Conservation (phyloP, 2,329 filamentous ascomycete species). For the Bipolaris victoriae region DNA sequence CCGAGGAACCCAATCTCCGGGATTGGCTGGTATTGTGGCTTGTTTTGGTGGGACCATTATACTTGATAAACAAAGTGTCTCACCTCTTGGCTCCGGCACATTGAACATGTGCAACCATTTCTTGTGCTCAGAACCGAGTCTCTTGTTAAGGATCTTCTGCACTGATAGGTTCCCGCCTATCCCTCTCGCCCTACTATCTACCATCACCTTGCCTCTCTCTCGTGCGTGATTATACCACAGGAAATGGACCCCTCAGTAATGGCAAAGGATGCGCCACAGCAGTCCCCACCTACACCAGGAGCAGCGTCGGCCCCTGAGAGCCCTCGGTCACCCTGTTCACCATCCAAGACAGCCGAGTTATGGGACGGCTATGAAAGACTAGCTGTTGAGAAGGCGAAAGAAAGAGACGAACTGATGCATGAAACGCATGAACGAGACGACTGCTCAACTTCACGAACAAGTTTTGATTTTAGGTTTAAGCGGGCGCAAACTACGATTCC, state of each 20-base stretch:
- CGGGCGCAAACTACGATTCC: slow-evolving; percentile 14
- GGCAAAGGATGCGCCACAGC: slow-evolving; percentile 28
- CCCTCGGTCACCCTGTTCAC: slow-evolving; percentile 36
- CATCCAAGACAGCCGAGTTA: slow-evolving; percentile 37
- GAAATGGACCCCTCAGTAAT: slow-evolving; percentile 25
- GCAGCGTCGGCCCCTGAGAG: slow-evolving; percentile 37
- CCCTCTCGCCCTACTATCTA: slow-evolving; percentile 23
- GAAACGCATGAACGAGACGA: slow-evolving; percentile 7
- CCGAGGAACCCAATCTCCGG: slow-evolving; percentile 32
- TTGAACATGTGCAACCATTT: slow-evolving; percentile 43
- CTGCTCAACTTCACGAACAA: slow-evolving; percentile 21
- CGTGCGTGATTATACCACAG: slow-evolving; percentile 5
- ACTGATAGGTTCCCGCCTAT: slow-evolving; percentile 22
- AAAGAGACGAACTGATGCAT: slow-evolving; percentile 29
- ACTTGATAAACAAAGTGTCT: slow-evolving; percentile 45
- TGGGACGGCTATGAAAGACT: slow-evolving; percentile 46
- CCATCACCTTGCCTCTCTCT: slow-evolving; percentile 11
- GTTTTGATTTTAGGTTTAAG: slow-evolving; percentile 37
- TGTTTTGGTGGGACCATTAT: slow-evolving; percentile 20
- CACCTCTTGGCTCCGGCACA: slow-evolving; percentile 37
- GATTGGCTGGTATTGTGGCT: slow-evolving; percentile 27
- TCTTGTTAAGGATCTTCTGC: slow-evolving; percentile 36
- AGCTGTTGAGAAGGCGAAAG: slow-evolving; percentile 40
- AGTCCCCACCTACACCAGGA: slow-evolving; percentile 32
- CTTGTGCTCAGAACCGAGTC: slow-evolving; percentile 37